phyloP scores from a whole-genome alignment of 371 early-diverging fungal species.

The Mortierella sp. region DNA sequence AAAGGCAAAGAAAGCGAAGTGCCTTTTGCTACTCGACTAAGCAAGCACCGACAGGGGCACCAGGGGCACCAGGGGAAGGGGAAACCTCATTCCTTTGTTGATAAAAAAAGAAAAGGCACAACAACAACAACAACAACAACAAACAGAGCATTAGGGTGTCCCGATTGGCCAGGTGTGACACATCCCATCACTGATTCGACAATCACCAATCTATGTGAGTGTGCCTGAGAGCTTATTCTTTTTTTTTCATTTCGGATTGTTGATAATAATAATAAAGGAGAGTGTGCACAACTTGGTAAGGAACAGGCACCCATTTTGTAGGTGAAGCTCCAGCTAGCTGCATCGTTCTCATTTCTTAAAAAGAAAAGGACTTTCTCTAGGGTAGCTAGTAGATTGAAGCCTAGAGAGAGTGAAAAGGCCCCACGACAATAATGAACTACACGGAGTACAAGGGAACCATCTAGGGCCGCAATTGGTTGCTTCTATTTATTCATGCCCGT shows the following conservation, averaged over 20 bases:
- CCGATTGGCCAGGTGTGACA: too few species aligned
- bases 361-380: constrained; percentile 37
- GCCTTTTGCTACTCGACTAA: not conserved
- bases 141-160: too few species aligned
- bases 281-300: constrained; percentile 50
- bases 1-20: not conserved
- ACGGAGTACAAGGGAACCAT: constrained; percentile 35
- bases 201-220: not conserved
- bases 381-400: constrained; percentile 38
- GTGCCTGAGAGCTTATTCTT: not conserved
- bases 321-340: constrained; percentile 47
- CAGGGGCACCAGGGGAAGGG: too few species aligned
- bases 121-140: too few species aligned
- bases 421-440: constrained; percentile 50
- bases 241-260: not conserved
- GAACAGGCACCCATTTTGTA: constrained; percentile 32
- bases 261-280: not conserved
- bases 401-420: constrained; percentile 24
- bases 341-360: constrained; percentile 16
- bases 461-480: not conserved
- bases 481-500: not conserved
- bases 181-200: too few species aligned
- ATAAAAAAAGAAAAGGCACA: not conserved
- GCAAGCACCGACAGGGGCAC: too few species aligned
- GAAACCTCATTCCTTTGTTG: not conserved